phyloP scores from a whole-genome alignment of 257 asterid species.

The Dorcoceras hygrometricum region DNA sequence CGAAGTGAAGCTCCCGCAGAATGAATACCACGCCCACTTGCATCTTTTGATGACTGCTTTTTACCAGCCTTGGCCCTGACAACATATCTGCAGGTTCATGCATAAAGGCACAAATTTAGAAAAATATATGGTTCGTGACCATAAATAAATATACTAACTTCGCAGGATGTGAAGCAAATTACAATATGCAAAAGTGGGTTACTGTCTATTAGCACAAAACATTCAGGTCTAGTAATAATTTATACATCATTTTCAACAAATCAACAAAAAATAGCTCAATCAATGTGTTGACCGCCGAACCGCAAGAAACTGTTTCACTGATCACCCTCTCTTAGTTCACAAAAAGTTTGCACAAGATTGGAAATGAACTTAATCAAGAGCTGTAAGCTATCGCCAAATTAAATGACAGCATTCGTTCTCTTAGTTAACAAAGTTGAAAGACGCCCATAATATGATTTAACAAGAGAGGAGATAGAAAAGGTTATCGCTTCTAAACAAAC shows the following conservation, averaged over 20 bases:
- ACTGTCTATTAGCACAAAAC: background rate
- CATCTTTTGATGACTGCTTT: slow-evolving; percentile 90
- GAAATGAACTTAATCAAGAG: background rate
- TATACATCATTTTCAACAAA: background rate
- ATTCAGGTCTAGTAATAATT: background rate
- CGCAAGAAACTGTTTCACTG: background rate
- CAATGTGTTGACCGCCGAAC: no score
- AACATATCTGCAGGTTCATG: slow-evolving; percentile 64
- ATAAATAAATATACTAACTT: background rate
- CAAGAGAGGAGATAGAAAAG: background rate
- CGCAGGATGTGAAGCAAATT: background rate
- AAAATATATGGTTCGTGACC: background rate
- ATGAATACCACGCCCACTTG: slow-evolving; percentile 72
- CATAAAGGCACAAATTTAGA: background rate
- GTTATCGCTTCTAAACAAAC: slow-evolving; percentile 1
- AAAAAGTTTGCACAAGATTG: background rate
- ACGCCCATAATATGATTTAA: slow-evolving; percentile 10
- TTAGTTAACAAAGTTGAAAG: slow-evolving; percentile 1
- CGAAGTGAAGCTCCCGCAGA: slow-evolving; percentile 99
- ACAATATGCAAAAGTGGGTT: slow-evolving; percentile 1
- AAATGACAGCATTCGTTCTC: background rate
- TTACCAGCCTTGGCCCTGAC: slow-evolving; percentile 98
- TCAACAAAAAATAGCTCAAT: background rate
- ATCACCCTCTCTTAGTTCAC: background rate
- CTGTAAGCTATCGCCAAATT: slow-evolving; percentile 15